These are phyloP conservation scores for Tolypocladium cylindrosporum DNA, from an alignment of 2,329 filamentous ascomycete genomes.

Conservation along the genomic window DNA sequence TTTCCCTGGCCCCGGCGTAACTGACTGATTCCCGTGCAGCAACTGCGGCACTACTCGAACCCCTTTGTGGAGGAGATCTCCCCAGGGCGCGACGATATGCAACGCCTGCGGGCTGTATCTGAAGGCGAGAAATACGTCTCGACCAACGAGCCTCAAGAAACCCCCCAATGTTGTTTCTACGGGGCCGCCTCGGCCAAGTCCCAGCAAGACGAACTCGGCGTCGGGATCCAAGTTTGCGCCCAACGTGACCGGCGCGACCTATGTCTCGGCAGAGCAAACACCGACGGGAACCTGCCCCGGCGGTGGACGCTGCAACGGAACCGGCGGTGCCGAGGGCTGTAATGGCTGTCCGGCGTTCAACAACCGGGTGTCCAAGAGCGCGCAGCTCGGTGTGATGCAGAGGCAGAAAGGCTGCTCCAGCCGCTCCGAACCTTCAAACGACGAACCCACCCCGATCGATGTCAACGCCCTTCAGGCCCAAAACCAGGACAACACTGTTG, in stretches of 20 bases:
- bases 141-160: constrained; percentile 84
- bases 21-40: constrained; percentile 35
- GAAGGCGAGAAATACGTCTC: constrained; percentile 84
- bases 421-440: constrained; percentile 11
- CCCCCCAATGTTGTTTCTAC: constrained; percentile 43
- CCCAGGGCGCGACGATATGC: constrained; percentile 88
- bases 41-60: constrained; percentile 94
- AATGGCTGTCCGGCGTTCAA: constrained; percentile 96
- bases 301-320: constrained; percentile 90
- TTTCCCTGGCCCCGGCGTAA: not conserved
- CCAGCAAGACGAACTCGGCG: constrained; percentile 25
- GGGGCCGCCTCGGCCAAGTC: constrained; percentile 30
- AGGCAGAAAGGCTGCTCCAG: constrained; percentile 27
- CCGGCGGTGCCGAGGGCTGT: constrained; percentile 88
- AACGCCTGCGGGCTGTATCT: constrained; percentile 94
- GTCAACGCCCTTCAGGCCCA: constrained; percentile 23
- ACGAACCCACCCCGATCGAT: constrained; percentile 20
- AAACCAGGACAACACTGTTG: constrained; percentile 25
- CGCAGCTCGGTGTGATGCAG: constrained; percentile 54
- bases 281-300: constrained; percentile 86
- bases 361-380: constrained; percentile 85
- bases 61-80: constrained; percentile 87
- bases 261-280: constrained; percentile 67
- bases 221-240: constrained; percentile 28
- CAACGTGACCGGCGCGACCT: constrained; percentile 48